These are phyloP conservation scores for Gossypioides kirkii DNA, from an alignment of 345 rosid species.

Conservation along the genomic window DNA sequence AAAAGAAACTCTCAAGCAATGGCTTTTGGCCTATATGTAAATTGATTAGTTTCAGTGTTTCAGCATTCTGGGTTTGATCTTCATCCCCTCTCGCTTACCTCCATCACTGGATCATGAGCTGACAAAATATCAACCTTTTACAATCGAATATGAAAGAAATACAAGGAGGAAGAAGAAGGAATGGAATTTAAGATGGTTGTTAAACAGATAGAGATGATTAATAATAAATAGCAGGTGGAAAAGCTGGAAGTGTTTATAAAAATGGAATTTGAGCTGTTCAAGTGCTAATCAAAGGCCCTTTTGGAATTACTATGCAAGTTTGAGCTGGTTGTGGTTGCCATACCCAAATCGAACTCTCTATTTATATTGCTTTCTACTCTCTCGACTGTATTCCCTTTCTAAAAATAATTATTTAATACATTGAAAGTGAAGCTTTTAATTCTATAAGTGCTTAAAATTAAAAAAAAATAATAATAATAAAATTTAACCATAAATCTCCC, in stretches of 20 bases:
- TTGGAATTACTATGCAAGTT: background rate
- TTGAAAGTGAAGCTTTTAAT: too few species aligned
- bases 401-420: too few species aligned
- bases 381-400: too few species aligned
- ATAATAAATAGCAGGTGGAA: background rate
- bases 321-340: background rate
- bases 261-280: background rate
- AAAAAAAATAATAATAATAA: too few species aligned
- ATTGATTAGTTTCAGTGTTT: background rate
- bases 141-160: background rate
- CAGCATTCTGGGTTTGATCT: background rate
- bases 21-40: background rate
- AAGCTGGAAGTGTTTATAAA: background rate
- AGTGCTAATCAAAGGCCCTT: background rate
- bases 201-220: background rate
- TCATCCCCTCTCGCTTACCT: too few species aligned
- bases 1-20: background rate
- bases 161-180: background rate
- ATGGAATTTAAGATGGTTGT: background rate
- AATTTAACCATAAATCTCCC: too few species aligned
- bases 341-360: background rate
- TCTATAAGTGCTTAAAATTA: too few species aligned
- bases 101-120: too few species aligned
- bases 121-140: background rate
- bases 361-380: background rate